phyloP scores from a whole-genome alignment of 495 filamentous ascomycete species.

The Margaritispora aquatica region DNA sequence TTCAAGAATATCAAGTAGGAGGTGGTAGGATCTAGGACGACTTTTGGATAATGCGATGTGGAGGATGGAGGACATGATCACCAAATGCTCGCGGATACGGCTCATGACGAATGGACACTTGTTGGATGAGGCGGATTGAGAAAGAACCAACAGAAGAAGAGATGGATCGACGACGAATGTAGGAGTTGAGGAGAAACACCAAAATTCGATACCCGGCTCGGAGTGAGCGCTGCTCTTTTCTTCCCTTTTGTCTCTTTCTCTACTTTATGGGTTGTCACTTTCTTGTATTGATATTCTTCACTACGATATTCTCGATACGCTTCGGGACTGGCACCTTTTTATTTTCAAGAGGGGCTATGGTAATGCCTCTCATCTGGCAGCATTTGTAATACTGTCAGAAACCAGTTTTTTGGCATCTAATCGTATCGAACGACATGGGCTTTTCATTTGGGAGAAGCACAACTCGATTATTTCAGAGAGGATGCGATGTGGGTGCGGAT shows the following conservation, averaged over 20 bases:
- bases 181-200: neutral
- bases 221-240: constrained; percentile 12
- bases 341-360: constrained; percentile 11
- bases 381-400: constrained; percentile 20
- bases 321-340: neutral
- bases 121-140: neutral
- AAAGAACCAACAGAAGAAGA: constrained; percentile 1
- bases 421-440: neutral
- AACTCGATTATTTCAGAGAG: neutral
- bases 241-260: constrained; percentile 14
- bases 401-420: constrained; percentile 4
- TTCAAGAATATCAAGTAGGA: constrained; percentile 51
- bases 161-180: neutral
- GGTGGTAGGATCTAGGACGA: neutral
- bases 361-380: constrained; percentile 17
- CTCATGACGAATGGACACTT: constrained; percentile 8
- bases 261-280: neutral
- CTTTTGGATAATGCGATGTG: constrained; percentile 14
- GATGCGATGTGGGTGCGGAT: neutral
- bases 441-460: neutral
- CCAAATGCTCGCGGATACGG: constrained; percentile 13
- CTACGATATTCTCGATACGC: constrained; percentile 2
- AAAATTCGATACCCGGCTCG: constrained; percentile 22
- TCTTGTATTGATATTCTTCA: constrained; percentile 7
- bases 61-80: constrained; percentile 14